Conservation (phyloP, 2,329 filamentous ascomycete species). For the Ophiognomonia clavigignenti-juglandacearum region DNA sequence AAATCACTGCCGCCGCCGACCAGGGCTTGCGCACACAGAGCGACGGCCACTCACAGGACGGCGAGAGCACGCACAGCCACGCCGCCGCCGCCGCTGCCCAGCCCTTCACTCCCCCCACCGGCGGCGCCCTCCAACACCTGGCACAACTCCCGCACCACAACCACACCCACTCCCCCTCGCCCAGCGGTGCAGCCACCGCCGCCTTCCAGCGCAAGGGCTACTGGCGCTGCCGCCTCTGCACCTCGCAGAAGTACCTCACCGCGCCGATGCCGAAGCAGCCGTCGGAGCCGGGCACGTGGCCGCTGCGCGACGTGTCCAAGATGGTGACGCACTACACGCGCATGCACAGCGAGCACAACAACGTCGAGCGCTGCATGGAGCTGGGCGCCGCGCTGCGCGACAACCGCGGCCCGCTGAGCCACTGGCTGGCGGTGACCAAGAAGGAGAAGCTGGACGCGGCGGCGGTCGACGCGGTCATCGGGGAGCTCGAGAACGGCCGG, state of each 20-base stretch:
- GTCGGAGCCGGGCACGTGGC: conserved; percentile 41
- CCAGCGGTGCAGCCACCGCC: conserved; percentile 19
- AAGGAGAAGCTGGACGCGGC: too few relatives aligned
- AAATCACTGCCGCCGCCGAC: not conserved
- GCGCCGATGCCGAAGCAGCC: conserved; percentile 36
- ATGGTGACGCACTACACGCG: conserved; percentile 42
- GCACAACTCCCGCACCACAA: not conserved
- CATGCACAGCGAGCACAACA: conserved; percentile 39
- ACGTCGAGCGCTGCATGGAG: conserved; percentile 36
- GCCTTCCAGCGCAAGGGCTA: conserved; percentile 35
- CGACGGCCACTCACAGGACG: too few relatives aligned
- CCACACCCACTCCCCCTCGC: not conserved
- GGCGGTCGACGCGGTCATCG: too few relatives aligned
- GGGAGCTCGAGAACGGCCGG: too few relatives aligned
- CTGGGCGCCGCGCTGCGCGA: conserved; percentile 35
- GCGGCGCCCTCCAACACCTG: not conserved
- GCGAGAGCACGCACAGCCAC: not conserved
- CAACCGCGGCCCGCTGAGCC: conserved; percentile 43
- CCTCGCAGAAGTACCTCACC: conserved; percentile 36
- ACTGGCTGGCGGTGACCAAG: conserved; percentile 40
- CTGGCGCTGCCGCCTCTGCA: conserved; percentile 42
- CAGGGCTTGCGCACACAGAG: not conserved
- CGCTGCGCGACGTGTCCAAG: conserved; percentile 41
- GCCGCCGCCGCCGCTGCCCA: not conserved
- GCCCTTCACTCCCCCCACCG: not conserved